Conservation (phyloP, 768 basidiomycete species). For the Boletus tylopilopsis region DNA sequence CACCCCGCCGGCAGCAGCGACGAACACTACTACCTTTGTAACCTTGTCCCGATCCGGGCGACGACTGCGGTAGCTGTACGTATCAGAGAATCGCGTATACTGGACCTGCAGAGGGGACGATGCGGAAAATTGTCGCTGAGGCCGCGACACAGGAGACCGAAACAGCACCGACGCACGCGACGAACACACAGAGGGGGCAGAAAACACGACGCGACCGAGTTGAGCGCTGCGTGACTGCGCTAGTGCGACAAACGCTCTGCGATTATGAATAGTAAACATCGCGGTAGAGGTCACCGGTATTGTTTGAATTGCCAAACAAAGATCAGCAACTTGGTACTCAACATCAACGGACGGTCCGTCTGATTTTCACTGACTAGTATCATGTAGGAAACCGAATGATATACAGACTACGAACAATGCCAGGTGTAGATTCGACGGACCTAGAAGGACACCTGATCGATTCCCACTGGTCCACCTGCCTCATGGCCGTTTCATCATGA, state of each 20-base stretch:
- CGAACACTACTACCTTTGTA: conserved; percentile 14
- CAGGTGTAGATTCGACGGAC: too few species aligned
- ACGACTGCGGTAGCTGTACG: neutral
- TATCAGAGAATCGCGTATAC: conserved; percentile 27
- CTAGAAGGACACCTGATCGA: neutral
- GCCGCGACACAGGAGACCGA: neutral
- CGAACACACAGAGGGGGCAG: neutral
- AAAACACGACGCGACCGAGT: neutral
- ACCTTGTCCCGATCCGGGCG: conserved; percentile 9
- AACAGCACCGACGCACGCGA: neutral
- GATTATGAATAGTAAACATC: conserved; percentile 10
- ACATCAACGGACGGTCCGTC: too few species aligned
- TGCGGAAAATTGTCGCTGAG: conserved; percentile 19
- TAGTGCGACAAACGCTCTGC: conserved; percentile 1
- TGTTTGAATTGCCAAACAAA: conserved; percentile 17
- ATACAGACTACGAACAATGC: neutral
- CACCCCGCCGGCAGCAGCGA: conserved; percentile 19
- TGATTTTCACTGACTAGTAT: neutral
- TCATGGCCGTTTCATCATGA: conserved; percentile 3
- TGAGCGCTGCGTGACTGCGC: neutral
- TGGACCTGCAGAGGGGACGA: conserved; percentile 19
- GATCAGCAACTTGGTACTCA: too few species aligned
- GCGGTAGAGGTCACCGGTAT: neutral
- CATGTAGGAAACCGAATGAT: neutral
- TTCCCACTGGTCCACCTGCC: conserved; percentile 12